Percentiles rank a stretch among this genome's conserved stretches.
Evolutionary conservation across 345 rosid genomes (phyloP).

Genomic region (Clarkia xantiana): DNA sequence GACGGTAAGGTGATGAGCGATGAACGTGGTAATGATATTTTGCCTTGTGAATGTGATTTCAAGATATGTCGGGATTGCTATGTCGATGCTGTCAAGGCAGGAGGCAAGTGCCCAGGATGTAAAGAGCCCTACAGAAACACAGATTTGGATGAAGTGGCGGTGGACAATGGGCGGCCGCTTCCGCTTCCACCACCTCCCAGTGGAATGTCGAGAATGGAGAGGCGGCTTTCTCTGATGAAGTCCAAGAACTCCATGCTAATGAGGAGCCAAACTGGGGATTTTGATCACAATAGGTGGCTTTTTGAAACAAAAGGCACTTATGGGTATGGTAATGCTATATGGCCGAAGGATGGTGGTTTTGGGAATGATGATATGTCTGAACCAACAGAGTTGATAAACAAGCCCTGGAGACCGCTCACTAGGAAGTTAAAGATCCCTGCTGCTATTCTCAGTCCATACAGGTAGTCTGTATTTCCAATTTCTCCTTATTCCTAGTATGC

Average conservation of each 20-base stretch:
- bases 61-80: conserved; percentile 88
- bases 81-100: conserved; percentile 72
- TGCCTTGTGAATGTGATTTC: conserved; percentile 93
- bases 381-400: conserved; percentile 61
- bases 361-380: conserved; percentile 53
- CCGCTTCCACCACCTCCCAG: conserved; percentile 40
- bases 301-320: conserved; percentile 84
- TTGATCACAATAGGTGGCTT: conserved; percentile 86
- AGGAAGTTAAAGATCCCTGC: conserved; percentile 89
- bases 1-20: conserved; percentile 94
- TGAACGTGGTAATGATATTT: conserved; percentile 69
- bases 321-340: conserved; percentile 92
- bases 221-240: conserved; percentile 87
- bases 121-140: conserved; percentile 74
- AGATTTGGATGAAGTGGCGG: conserved; percentile 48
- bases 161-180: conserved; percentile 42
- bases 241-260: conserved; percentile 62
- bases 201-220: conserved; percentile 68
- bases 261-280: conserved; percentile 95
- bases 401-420: conserved; percentile 95
- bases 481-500: neutral
- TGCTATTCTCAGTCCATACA: conserved; percentile 83
- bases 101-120: conserved; percentile 85
- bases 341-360: conserved; percentile 78
- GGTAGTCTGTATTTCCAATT: conserved; percentile 24